Evolutionary conservation across 2,329 filamentous ascomycete species (phyloP).

Genomic region (Monilinia polystroma): DNA sequence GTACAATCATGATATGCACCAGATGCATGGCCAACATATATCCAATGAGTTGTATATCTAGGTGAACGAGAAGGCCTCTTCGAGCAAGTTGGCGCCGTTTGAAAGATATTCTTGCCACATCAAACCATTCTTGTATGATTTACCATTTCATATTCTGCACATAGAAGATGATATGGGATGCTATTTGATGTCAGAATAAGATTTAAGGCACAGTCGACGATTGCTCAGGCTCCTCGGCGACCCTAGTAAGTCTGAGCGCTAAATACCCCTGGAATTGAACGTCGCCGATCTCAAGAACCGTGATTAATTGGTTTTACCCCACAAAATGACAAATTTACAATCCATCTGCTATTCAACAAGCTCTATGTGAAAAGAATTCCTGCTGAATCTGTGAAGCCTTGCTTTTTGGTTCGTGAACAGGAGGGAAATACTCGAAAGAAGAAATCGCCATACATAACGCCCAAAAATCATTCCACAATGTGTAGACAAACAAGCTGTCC

Average conservation of each 20-base stretch:
- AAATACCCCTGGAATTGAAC: neutral
- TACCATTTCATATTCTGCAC: neutral
- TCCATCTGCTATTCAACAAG: neutral
- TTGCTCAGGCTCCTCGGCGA: neutral
- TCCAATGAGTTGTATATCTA: neutral
- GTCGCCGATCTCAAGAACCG: neutral
- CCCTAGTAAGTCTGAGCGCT: neutral
- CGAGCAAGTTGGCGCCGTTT: neutral
- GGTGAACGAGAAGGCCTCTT: neutral
- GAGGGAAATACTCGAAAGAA: neutral
- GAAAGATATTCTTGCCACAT: too few species aligned
- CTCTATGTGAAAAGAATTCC: neutral
- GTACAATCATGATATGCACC: neutral
- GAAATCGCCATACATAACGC: neutral
- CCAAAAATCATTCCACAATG: slow-evolving; percentile 42
- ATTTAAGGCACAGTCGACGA: neutral
- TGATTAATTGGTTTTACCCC: neutral
- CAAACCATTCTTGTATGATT: neutral
- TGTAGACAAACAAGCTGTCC: slow-evolving; percentile 52
- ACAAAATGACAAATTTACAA: slow-evolving; percentile 8
- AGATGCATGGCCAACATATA: neutral
- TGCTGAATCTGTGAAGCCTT: neutral
- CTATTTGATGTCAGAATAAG: slow-evolving; percentile 7
- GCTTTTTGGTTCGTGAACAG: neutral
- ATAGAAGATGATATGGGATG: neutral